Base-by-base conservation (phyloP, 1,284 basidiomycete species). In the Ceratobasidium sp. region DNA sequence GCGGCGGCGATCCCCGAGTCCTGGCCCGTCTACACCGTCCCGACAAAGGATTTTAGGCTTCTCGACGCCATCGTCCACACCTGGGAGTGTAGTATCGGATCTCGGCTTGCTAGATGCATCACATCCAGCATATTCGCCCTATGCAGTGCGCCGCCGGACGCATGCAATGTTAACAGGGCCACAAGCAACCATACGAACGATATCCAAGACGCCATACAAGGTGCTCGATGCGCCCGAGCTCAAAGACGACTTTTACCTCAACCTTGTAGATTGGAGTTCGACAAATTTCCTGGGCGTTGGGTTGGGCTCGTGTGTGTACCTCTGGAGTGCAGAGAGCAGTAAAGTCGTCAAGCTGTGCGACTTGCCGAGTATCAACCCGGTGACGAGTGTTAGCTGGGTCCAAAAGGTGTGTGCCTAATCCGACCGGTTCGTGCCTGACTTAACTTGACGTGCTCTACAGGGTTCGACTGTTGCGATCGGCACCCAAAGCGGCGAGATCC, bases 161-260 rank as follows among this genome's bases (percentile, higher is more conserved):
- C 66, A 69, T 27, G 66, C 66, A 19, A 69, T 69, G 66, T 27
- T 69, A 9, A 69, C 66, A 27, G 66, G 90, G 71, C 95, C 96
- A 0, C 87, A 93, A 39, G 90, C 94, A 74, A 87, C 91, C 68
- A 87, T 94, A 1, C 88, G 97, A 41, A 90, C 87, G 76, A 91
- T 98, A 0, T 94, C 92, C 83, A 96, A 97, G 81, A 98, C 97
- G 0, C 98, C 98, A 0, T 99, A 97, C 85, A 92, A 98, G 77
- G 97, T 99, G 0, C 88, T 99, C 27, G 97, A 99, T 81, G 98
- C 98, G 0, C 98, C 97, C 0, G 96, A 98, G 77, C 89, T 66
- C 7, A 75, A 84, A 77, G 97, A 99, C 81, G 98, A 99, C 81
- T 99, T 98, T 82, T 99, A 99, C 80, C 90, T 99, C 77, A 99